Evolutionary conservation across 345 rosid genomes (phyloP).

Genomic region (Combretum micranthum): DNA sequence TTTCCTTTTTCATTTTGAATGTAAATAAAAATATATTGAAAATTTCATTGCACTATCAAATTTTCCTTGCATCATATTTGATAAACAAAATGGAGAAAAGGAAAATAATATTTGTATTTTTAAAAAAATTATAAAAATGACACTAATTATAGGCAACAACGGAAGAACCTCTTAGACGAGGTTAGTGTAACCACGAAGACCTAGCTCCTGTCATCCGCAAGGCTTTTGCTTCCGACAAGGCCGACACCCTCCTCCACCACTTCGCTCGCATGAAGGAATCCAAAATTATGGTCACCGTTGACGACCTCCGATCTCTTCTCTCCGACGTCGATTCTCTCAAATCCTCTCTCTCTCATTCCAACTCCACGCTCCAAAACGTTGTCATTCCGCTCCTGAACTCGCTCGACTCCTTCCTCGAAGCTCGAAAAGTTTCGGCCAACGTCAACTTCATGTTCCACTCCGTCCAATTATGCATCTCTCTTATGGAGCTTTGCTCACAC

Average conservation of each 20-base stretch:
- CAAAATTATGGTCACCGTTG: constrained; percentile 96
- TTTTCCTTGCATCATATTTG: too few species aligned
- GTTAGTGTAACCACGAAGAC: constrained; percentile 94
- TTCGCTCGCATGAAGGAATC: constrained; percentile 87
- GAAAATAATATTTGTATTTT: too few species aligned
- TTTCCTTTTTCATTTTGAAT: too few species aligned
- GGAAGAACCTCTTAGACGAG: too few species aligned
- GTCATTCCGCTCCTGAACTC: constrained; percentile 70
- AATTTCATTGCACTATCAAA: too few species aligned
- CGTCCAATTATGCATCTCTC: constrained; percentile 43
- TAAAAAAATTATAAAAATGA: too few species aligned
- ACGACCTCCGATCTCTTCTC: constrained; percentile 94
- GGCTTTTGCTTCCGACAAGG: constrained; percentile 70
- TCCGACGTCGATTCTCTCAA: constrained; percentile 93
- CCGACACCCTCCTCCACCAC: constrained; percentile 74
- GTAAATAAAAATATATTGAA: too few species aligned
- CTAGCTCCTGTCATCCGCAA: constrained; percentile 85
- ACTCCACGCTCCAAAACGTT: constrained; percentile 75
- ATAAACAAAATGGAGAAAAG: too few species aligned
- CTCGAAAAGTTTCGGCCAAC: constrained; percentile 61
- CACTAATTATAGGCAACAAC: too few species aligned
- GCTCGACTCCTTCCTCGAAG: constrained; percentile 73
- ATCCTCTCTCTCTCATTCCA: constrained; percentile 81
- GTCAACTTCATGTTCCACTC: constrained; percentile 59
- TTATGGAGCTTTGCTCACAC: constrained; percentile 76